Conservation (phyloP, 805 yeast species). For the Yarrowia deformans region DNA sequence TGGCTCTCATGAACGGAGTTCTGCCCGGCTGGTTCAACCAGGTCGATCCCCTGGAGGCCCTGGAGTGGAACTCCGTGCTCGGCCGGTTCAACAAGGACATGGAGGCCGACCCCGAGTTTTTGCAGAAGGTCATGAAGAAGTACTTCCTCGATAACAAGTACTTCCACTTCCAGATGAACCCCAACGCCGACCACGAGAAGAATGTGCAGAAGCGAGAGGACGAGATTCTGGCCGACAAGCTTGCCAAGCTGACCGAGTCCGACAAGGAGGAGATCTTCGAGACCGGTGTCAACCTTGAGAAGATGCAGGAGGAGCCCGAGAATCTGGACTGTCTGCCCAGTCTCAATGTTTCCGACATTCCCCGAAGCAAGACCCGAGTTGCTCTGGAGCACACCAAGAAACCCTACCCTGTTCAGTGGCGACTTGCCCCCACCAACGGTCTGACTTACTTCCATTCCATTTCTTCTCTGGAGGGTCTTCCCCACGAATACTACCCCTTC, state of each 20-base stretch:
- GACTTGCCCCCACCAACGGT: slow-evolving; percentile 54
- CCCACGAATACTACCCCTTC: slow-evolving; percentile 68
- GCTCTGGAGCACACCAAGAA: slow-evolving; percentile 10
- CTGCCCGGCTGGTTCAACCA: slow-evolving; percentile 88
- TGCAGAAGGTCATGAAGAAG: slow-evolving; percentile 64
- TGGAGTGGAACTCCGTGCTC: slow-evolving; percentile 71
- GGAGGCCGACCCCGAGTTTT: slow-evolving; percentile 60
- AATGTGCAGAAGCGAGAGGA: slow-evolving; percentile 64
- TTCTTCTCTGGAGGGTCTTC: slow-evolving; percentile 65
- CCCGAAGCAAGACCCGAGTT: slow-evolving; percentile 49
- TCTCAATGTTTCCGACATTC: slow-evolving; percentile 74
- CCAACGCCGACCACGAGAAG: slow-evolving; percentile 63
- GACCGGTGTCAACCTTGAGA: slow-evolving; percentile 66
- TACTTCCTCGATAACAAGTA: slow-evolving; percentile 62
- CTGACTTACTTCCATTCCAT: slow-evolving; percentile 76
- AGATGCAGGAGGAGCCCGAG: slow-evolving; percentile 70
- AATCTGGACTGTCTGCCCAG: slow-evolving; percentile 84
- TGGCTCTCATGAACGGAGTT: slow-evolving; percentile 72
- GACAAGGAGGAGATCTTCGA: slow-evolving; percentile 66
- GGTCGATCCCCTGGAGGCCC: slow-evolving; percentile 72
- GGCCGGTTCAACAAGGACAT: slow-evolving; percentile 68
- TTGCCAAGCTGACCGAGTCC: slow-evolving; percentile 56
- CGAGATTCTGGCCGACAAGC: slow-evolving; percentile 56
- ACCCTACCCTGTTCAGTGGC: slow-evolving; percentile 35
- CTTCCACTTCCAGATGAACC: slow-evolving; percentile 79